phyloP scores from a whole-genome alignment of 805 yeast species.

The Kodamaea laetipori region DNA sequence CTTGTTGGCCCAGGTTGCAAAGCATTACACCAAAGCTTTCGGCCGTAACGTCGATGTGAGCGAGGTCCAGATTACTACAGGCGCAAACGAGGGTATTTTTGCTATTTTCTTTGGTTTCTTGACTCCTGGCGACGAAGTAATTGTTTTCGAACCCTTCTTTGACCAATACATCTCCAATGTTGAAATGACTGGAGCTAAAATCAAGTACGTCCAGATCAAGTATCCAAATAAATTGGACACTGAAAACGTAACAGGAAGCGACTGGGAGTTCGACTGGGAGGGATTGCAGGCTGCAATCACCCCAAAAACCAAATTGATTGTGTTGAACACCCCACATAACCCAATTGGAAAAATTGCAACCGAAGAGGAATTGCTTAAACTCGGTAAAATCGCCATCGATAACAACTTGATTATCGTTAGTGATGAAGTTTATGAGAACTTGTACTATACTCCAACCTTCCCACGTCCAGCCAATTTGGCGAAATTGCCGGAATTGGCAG shows the following conservation, averaged over 20 bases:
- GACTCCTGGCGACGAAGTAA: conserved; percentile 88
- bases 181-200: conserved; percentile 90
- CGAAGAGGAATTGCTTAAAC: conserved; percentile 65
- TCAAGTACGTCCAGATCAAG: conserved; percentile 80
- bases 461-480: conserved; percentile 82
- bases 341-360: conserved; percentile 92
- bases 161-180: conserved; percentile 96
- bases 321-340: conserved; percentile 92
- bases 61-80: conserved; percentile 84
- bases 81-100: conserved; percentile 95
- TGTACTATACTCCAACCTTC: conserved; percentile 68
- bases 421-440: conserved; percentile 94
- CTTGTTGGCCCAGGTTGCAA: conserved; percentile 67
- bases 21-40: conserved; percentile 69
- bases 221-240: conserved; percentile 74
- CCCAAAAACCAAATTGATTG: conserved; percentile 78
- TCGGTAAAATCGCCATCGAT: conserved; percentile 83
- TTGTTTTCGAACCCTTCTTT: conserved; percentile 95
- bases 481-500: conserved; percentile 66
- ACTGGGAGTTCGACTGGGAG: conserved; percentile 84
- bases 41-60: conserved; percentile 56
- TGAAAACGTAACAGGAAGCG: conserved; percentile 72
- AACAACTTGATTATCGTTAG: conserved; percentile 81
- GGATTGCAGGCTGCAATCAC: conserved; percentile 73
- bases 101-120: conserved; percentile 82